Conservation (phyloP, 495 filamentous ascomycete genomes). For the Hyaloscypha bicolor region DNA sequence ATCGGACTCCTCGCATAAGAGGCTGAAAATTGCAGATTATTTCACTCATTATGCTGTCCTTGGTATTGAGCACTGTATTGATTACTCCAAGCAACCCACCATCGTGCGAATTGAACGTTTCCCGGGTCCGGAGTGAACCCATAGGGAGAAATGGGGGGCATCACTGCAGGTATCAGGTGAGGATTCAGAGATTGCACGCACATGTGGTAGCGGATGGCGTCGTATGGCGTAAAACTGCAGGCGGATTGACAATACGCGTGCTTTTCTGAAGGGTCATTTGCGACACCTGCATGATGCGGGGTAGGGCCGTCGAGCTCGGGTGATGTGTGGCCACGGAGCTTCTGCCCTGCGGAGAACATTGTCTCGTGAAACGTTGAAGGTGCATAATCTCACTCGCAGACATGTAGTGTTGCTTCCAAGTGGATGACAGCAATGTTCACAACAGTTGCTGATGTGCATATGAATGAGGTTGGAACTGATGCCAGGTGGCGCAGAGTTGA, state of each 20-base stretch:
- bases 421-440: background rate
- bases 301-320: background rate
- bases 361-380: background rate
- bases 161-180: constrained; percentile 7
- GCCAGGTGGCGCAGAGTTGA: background rate
- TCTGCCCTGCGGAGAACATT: background rate
- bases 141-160: background rate
- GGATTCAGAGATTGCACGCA: constrained; percentile 8
- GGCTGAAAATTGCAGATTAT: background rate
- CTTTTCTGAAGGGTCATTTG: background rate
- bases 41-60: background rate
- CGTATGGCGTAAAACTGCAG: constrained; percentile 1
- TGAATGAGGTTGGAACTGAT: background rate
- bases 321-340: background rate
- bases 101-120: background rate
- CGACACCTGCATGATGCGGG: background rate
- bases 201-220: constrained; percentile 14
- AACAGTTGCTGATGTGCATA: background rate
- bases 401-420: too few relatives aligned
- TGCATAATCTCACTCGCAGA: background rate
- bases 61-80: background rate
- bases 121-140: background rate
- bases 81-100: background rate
- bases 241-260: constrained; percentile 7
- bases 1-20: background rate